Evolutionary conservation across 495 filamentous ascomycete species (phyloP).

Genomic region (Aspergillus coremiiformis): DNA sequence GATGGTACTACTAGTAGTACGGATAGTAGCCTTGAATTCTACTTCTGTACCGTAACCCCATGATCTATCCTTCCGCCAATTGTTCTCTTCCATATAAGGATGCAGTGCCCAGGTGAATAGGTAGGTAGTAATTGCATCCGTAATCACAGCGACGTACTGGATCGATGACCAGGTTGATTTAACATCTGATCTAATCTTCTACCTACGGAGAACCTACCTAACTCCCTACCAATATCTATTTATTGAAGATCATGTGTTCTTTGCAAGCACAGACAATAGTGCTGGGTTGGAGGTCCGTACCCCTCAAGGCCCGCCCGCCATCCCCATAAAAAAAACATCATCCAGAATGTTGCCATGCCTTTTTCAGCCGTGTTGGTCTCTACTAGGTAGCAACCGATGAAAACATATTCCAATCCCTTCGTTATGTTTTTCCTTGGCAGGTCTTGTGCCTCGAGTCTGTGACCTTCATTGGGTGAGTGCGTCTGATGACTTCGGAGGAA

Average conservation of each 20-base stretch:
- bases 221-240: not conserved
- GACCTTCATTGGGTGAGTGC: conserved; percentile 8
- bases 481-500: conserved; percentile 9
- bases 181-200: not conserved
- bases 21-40: no score
- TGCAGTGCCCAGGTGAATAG: not conserved
- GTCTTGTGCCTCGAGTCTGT: conserved; percentile 10
- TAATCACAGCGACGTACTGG: not conserved
- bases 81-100: not conserved
- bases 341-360: not conserved
- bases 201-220: not conserved
- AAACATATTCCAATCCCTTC: not conserved
- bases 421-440: not conserved
- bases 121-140: no score
- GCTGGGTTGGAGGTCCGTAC: not conserved
- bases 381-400: not conserved
- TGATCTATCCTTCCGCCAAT: not conserved
- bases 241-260: not conserved
- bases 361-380: not conserved
- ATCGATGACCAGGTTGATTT: not conserved
- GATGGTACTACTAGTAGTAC: no score
- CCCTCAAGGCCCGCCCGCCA: not conserved
- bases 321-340: not conserved
- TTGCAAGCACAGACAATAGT: not conserved
- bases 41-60: no score